phyloP scores from a whole-genome alignment of 768 basidiomycete species.

The Suillus subluteus region DNA sequence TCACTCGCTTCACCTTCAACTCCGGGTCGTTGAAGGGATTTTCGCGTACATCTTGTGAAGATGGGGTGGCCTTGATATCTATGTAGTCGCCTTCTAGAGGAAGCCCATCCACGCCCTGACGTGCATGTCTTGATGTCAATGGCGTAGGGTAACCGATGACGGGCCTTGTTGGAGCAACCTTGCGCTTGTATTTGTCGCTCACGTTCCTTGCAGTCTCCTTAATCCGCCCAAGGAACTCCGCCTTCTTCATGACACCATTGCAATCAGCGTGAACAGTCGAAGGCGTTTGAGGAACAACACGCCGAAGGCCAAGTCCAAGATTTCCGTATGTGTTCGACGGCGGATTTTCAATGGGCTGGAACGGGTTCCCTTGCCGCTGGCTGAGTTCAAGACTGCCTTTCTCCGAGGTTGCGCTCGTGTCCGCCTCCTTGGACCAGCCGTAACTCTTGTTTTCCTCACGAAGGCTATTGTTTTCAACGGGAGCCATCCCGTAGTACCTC shows the following conservation, averaged over 20 bases:
- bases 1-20: conserved; percentile 33
- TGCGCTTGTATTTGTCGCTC: conserved; percentile 58
- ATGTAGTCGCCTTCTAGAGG: conserved; percentile 40
- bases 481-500: conserved; percentile 65
- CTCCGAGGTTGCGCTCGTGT: conserved; percentile 31
- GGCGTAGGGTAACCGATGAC: conserved; percentile 65
- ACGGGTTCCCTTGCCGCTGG: conserved; percentile 18
- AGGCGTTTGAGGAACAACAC: conserved; percentile 46
- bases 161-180: conserved; percentile 45
- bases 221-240: conserved; percentile 67
- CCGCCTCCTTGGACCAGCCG: conserved; percentile 34
- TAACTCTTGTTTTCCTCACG: conserved; percentile 27
- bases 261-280: conserved; percentile 34
- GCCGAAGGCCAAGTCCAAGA: conserved; percentile 51
- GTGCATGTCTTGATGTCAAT: conserved; percentile 27
- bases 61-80: conserved; percentile 27
- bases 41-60: conserved; percentile 26
- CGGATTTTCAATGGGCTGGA: conserved; percentile 22
- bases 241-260: conserved; percentile 69
- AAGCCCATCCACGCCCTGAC: conserved; percentile 17
- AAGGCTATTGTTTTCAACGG: conserved; percentile 14
- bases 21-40: conserved; percentile 47
- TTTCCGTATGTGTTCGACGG: conserved; percentile 24
- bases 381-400: conserved; percentile 36
- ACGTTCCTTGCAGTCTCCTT: conserved; percentile 68